Percentiles rank a stretch among this genome's conserved stretches.
Evolutionary conservation across 306 rosid genomes (phyloP).

Genomic region (Macrotyloma uniflorum): DNA sequence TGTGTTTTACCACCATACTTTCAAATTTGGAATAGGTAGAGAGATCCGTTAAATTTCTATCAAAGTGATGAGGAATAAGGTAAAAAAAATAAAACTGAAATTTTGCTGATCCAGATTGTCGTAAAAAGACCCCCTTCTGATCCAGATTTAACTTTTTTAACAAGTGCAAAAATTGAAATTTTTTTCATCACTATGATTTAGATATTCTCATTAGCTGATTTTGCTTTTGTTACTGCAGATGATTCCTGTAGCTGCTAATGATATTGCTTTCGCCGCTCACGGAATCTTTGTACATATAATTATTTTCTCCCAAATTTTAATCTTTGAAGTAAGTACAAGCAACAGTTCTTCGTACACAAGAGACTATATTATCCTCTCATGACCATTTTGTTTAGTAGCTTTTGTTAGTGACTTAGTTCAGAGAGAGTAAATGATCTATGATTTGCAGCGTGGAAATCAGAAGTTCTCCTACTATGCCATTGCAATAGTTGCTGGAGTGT

Average conservation of each 20-base stretch:
- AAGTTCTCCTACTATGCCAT: constrained; percentile 36
- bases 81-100: no score
- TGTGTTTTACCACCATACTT: no score
- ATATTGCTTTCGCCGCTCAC: constrained; percentile 60
- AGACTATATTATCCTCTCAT: neutral
- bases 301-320: constrained; percentile 36
- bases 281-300: constrained; percentile 26
- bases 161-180: no score
- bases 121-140: no score
- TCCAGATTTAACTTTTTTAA: no score
- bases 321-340: constrained; percentile 42
- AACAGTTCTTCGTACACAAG: neutral
- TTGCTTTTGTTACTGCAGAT: constrained; percentile 52
- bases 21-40: no score
- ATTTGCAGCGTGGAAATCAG: constrained; percentile 46
- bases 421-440: neutral
- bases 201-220: neutral
- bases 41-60: no score
- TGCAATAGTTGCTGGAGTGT: constrained; percentile 28
- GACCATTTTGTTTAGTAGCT: neutral
- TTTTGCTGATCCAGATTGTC: no score
- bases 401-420: neutral
- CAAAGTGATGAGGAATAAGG: no score
- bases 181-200: no score
- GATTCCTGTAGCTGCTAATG: constrained; percentile 92